phyloP scores from a whole-genome alignment of 2,329 filamentous ascomycete genomes.

The Paecilomyces sp. region DNA sequence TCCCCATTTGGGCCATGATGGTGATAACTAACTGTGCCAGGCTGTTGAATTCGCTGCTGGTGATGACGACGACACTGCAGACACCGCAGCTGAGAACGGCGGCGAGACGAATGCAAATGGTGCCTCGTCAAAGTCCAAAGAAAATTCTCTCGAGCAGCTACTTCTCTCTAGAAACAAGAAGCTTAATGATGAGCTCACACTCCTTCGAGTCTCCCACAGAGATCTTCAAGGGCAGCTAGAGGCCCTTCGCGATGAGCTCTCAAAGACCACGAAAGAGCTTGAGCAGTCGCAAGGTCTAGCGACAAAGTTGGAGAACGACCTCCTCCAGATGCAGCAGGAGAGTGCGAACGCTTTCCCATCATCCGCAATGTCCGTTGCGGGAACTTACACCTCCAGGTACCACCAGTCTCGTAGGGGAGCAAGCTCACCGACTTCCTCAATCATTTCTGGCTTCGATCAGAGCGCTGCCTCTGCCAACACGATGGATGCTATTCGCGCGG shows the following conservation, averaged over 20 bases:
- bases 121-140: conserved; percentile 50
- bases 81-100: conserved; percentile 29
- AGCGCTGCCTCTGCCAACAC: conserved; percentile 44
- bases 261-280: conserved; percentile 74
- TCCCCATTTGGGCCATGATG: background rate
- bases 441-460: conserved; percentile 93
- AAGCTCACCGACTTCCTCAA: conserved; percentile 89
- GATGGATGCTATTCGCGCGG: conserved; percentile 55
- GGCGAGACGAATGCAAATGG: conserved; percentile 37
- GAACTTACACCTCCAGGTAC: conserved; percentile 78
- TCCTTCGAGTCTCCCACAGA: conserved; percentile 87
- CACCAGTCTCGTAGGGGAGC: conserved; percentile 65
- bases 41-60: conserved; percentile 95
- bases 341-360: conserved; percentile 73
- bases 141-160: conserved; percentile 83
- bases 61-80: conserved; percentile 58
- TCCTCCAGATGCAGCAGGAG: conserved; percentile 80
- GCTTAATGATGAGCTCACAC: conserved; percentile 83
- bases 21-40: conserved; percentile 25
- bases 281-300: conserved; percentile 79
- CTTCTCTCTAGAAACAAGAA: conserved; percentile 94
- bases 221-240: conserved; percentile 78
- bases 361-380: conserved; percentile 84
- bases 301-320: conserved; percentile 82
- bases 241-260: conserved; percentile 74